Evolutionary conservation across 352 stramenopile species (phyloP).

Genomic region (Phytophthora citrophthora): DNA sequence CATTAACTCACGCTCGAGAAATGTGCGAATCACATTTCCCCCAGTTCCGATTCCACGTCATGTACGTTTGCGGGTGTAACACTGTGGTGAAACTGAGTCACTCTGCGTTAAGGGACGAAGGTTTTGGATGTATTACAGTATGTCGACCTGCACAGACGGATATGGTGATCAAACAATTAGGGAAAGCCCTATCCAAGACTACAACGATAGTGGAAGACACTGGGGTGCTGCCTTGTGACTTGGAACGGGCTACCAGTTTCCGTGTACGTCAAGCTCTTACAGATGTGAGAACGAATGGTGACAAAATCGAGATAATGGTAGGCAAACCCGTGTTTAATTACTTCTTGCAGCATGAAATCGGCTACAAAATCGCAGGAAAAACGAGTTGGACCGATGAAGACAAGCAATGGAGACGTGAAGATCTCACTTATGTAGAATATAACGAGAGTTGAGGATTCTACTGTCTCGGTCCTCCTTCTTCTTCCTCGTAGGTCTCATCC

Average conservation of each 20-base stretch:
- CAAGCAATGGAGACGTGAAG: slow-evolving; percentile 63
- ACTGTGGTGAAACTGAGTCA: slow-evolving; percentile 83
- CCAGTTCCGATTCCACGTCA: slow-evolving; percentile 66
- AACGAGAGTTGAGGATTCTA: slow-evolving; percentile 48
- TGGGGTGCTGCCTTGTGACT: slow-evolving; percentile 65
- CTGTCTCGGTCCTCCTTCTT: slow-evolving; percentile 6
- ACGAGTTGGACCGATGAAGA: slow-evolving; percentile 72
- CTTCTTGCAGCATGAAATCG: slow-evolving; percentile 62
- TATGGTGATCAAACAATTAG: slow-evolving; percentile 78
- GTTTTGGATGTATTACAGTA: slow-evolving; percentile 73
- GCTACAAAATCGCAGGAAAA: slow-evolving; percentile 58
- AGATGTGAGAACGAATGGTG: slow-evolving; percentile 32
- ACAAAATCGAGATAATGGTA: slow-evolving; percentile 71
- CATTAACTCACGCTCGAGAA: slow-evolving; percentile 71
- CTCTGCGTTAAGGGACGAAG: slow-evolving; percentile 65
- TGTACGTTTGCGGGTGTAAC: slow-evolving; percentile 84
- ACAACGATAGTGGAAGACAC: slow-evolving; percentile 80
- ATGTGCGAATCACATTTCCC: slow-evolving; percentile 79
- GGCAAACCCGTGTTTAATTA: slow-evolving; percentile 72
- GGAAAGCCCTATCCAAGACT: slow-evolving; percentile 58
- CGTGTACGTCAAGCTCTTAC: slow-evolving; percentile 61
- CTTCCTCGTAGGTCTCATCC: slow-evolving; percentile 23
- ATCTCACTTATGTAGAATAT: slow-evolving; percentile 81
- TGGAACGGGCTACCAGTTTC: slow-evolving; percentile 73
- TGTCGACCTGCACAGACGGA: slow-evolving; percentile 72